phyloP scores from a whole-genome alignment of 257 asterid genomes.

The Solanum megistacrolobum region DNA sequence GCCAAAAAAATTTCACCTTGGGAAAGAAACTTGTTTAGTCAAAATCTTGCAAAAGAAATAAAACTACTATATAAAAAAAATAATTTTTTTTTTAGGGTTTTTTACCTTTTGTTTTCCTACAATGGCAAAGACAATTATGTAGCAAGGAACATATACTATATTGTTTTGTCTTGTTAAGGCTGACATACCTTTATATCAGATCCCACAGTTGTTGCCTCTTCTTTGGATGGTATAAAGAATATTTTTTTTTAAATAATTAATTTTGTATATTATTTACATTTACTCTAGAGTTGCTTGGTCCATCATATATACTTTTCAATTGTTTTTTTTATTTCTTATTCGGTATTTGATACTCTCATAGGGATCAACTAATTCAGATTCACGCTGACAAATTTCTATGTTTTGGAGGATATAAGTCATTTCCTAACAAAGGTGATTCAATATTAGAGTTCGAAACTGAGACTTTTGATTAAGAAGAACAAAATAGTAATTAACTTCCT shows the following conservation, averaged over 20 bases:
- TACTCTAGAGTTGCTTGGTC: background rate
- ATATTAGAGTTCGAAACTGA: background rate
- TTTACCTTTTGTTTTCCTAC: background rate
- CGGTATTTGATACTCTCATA: background rate
- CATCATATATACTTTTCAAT: background rate
- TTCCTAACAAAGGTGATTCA: background rate
- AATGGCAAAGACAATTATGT: conserved; percentile 1
- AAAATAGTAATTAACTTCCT: background rate
- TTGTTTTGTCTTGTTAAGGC: conserved; percentile 18
- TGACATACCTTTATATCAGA: conserved; percentile 11
- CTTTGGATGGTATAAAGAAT: background rate
- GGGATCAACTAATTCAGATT: background rate
- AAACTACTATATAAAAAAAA: background rate
- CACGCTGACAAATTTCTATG: accelerated
- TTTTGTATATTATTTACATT: background rate
- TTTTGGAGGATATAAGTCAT: background rate
- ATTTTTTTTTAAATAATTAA: background rate
- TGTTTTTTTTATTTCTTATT: background rate
- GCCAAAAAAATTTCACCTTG: background rate
- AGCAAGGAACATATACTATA: background rate
- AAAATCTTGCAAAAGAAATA: background rate
- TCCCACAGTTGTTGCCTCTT: conserved; percentile 13
- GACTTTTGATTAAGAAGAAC: background rate
- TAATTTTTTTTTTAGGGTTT: background rate
- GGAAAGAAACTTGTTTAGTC: conserved; percentile 2